phyloP scores from a whole-genome alignment of 2,329 filamentous ascomycete species.

The Diaporthe eres region DNA sequence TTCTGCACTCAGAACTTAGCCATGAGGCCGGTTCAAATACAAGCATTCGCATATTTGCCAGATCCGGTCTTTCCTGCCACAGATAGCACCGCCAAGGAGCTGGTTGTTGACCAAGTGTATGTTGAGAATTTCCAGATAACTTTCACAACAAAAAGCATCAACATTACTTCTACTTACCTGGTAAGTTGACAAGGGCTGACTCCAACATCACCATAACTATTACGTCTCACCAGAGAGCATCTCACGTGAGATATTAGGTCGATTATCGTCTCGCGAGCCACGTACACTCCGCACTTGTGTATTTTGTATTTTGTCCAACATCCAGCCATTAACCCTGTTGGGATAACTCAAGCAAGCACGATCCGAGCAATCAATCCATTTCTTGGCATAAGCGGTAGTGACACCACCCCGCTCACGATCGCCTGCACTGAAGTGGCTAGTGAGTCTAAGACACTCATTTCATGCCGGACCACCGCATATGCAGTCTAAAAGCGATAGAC shows the following conservation, averaged over 20 bases:
- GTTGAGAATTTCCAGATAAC: background rate
- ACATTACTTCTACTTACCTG: background rate
- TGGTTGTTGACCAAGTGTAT: background rate
- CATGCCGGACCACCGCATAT: background rate
- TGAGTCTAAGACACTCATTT: background rate
- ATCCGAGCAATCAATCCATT: background rate
- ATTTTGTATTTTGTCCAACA: background rate
- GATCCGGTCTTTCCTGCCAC: too few relatives aligned
- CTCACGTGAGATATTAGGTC: slow-evolving; percentile 15
- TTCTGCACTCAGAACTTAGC: too few relatives aligned
- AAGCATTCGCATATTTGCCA: too few relatives aligned
- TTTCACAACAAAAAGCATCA: too few relatives aligned
- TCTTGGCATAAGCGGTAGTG: background rate
- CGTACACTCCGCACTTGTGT: background rate
- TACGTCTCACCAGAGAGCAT: background rate
- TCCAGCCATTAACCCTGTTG: background rate
- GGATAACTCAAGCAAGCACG: background rate
- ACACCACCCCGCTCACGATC: background rate
- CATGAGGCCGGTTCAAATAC: too few relatives aligned
- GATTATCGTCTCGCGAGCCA: background rate
- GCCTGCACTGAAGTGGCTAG: background rate
- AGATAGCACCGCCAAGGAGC: background rate
- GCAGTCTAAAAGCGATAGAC: background rate
- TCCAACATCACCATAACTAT: background rate
- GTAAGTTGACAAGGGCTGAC: background rate